Conservation (phyloP, 2,329 filamentous ascomycete genomes). For the Plenodomus biglobosus region DNA sequence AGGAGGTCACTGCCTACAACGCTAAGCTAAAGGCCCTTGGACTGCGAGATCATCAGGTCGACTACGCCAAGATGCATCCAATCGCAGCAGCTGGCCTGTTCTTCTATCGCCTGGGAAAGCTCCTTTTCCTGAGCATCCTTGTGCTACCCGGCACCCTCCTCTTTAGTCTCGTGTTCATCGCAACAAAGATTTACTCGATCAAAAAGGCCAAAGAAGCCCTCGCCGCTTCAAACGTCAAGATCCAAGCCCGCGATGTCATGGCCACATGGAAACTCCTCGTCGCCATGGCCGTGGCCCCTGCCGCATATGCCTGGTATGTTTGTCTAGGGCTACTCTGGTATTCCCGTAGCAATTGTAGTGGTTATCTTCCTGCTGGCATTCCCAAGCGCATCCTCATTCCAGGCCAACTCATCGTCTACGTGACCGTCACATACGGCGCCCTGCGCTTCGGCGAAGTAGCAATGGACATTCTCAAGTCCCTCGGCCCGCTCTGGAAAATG, state of each 20-base stretch:
- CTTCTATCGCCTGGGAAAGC: constrained; percentile 77
- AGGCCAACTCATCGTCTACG: constrained; percentile 77
- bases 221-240: constrained; percentile 45
- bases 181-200: constrained; percentile 42
- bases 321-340: constrained; percentile 38
- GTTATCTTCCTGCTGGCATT: constrained; percentile 76
- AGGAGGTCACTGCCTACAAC: constrained; percentile 82
- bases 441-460: constrained; percentile 96
- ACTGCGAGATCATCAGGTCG: constrained; percentile 90
- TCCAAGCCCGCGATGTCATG: constrained; percentile 45
- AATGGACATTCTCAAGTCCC: constrained; percentile 96
- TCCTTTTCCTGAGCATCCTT: constrained; percentile 73
- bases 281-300: constrained; percentile 42
- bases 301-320: constrained; percentile 39
- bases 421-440: constrained; percentile 86
- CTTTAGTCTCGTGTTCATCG: constrained; percentile 61
- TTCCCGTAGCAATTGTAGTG: constrained; percentile 70
- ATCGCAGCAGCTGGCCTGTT: constrained; percentile 74
- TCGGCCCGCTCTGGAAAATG: constrained; percentile 82
- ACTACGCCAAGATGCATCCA: constrained; percentile 83
- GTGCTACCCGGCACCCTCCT: constrained; percentile 84
- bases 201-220: constrained; percentile 44
- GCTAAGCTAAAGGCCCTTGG: constrained; percentile 80
- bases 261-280: constrained; percentile 48
- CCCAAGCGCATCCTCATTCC: constrained; percentile 66